A percentile compares a stretch with the other conserved stretches of the same genome.
Evolutionary conservation across 306 rosid genomes (phyloP).

Genomic region (Neltuma alba): DNA sequence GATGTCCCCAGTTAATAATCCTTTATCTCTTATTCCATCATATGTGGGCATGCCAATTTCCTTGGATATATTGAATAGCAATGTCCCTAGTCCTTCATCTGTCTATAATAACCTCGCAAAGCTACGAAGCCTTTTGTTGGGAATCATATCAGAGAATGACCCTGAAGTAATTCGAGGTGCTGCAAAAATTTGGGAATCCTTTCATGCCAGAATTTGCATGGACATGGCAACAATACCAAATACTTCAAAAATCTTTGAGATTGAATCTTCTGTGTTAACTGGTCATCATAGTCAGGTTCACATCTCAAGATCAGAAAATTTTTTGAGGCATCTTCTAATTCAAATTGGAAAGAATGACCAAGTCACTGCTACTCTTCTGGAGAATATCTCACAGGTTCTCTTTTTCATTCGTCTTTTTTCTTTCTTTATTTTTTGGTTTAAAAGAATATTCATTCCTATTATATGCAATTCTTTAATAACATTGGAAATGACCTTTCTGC

Average conservation of each 20-base stretch:
- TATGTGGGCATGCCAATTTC: background rate
- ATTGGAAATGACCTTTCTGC: background rate
- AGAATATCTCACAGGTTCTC: background rate
- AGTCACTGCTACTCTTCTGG: background rate
- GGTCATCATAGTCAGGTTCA: background rate
- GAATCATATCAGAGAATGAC: background rate
- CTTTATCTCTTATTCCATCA: background rate
- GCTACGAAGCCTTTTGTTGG: background rate
- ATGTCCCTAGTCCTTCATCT: background rate
- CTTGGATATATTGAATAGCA: background rate
- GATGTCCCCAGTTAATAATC: background rate
- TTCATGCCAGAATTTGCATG: background rate
- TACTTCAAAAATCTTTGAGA: background rate
- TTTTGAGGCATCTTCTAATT: background rate
- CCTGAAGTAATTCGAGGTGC: background rate
- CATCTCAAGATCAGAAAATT: background rate
- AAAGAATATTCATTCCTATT: background rate
- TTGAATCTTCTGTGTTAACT: background rate
- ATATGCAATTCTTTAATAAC: background rate
- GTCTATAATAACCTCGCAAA: background rate
- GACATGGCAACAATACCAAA: background rate
- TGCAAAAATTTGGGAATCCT: background rate
- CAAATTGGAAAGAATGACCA: background rate
- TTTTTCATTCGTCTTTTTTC: background rate
- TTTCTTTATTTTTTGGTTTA: background rate